phyloP scores from a whole-genome alignment of 2,329 filamentous ascomycete species.

The Tolypocladium inflatum region DNA sequence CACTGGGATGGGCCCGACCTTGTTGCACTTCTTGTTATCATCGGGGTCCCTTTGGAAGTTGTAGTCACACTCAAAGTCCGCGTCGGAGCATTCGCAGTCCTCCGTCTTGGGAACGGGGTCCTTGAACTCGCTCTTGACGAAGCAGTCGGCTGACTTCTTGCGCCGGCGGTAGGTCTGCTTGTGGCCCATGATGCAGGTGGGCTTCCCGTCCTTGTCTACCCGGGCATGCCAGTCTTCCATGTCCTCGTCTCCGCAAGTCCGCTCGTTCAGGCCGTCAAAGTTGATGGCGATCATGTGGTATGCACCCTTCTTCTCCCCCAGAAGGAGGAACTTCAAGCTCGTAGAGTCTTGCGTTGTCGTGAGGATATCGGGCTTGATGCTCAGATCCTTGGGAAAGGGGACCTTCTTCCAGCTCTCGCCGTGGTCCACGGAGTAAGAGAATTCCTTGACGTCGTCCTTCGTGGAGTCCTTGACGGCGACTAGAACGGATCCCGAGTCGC shows the following conservation, averaged over 20 bases:
- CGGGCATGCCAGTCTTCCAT: constrained; percentile 87
- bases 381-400: constrained; percentile 56
- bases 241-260: constrained; percentile 66
- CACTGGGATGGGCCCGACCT: constrained; percentile 49
- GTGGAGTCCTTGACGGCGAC: constrained; percentile 72
- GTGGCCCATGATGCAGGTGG: constrained; percentile 92
- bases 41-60: constrained; percentile 64
- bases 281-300: constrained; percentile 68
- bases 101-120: constrained; percentile 62
- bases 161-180: constrained; percentile 79
- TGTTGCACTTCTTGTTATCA: constrained; percentile 60
- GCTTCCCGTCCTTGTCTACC: constrained; percentile 66
- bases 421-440: constrained; percentile 78
- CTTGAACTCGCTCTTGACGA: constrained; percentile 77
- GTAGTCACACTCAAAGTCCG: constrained; percentile 94
- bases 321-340: constrained; percentile 78
- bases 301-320: constrained; percentile 49
- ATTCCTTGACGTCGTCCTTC: constrained; percentile 45
- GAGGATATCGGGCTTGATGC: constrained; percentile 62
- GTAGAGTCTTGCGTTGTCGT: constrained; percentile 91
- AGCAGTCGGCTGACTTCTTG: constrained; percentile 82
- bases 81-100: constrained; percentile 69
- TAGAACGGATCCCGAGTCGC: constrained; percentile 82
- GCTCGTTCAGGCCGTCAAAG: constrained; percentile 72
- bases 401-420: constrained; percentile 72